phyloP scores from a whole-genome alignment of 352 stramenopile species.

The Pythium vanterpoolii region DNA sequence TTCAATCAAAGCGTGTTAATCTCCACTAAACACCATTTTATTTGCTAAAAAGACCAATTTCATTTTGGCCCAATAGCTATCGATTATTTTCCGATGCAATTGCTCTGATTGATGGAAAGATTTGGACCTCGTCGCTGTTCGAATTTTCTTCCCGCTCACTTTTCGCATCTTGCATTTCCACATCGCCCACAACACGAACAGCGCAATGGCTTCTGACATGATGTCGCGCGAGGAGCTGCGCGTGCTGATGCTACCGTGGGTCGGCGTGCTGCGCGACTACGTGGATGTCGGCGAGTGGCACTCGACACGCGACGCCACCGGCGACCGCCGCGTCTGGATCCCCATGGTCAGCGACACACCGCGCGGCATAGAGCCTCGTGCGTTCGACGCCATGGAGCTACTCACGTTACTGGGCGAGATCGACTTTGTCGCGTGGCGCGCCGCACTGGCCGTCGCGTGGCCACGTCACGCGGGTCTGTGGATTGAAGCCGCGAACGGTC shows the following conservation, averaged over 20 bases:
- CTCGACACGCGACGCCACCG: constrained; percentile 4
- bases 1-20: no score
- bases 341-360: constrained; percentile 6
- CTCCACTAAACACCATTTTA: background rate
- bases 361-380: constrained; percentile 10
- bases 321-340: constrained; percentile 8
- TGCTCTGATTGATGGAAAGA: background rate
- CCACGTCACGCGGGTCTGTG: background rate
- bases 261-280: constrained; percentile 14
- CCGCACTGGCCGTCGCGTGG: constrained; percentile 1
- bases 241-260: constrained; percentile 18
- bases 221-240: background rate
- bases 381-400: constrained; percentile 15
- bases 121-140: background rate
- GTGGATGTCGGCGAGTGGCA: constrained; percentile 12
- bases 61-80: background rate
- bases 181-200: no score
- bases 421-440: constrained; percentile 6
- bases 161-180: no score
- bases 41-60: background rate
- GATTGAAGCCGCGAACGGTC: constrained; percentile 10
- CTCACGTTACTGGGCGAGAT: constrained; percentile 16
- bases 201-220: no score
- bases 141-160: background rate
- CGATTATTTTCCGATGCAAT: background rate